phyloP scores from a whole-genome alignment of 257 asterid genomes.

The Coffea eugenioides region DNA sequence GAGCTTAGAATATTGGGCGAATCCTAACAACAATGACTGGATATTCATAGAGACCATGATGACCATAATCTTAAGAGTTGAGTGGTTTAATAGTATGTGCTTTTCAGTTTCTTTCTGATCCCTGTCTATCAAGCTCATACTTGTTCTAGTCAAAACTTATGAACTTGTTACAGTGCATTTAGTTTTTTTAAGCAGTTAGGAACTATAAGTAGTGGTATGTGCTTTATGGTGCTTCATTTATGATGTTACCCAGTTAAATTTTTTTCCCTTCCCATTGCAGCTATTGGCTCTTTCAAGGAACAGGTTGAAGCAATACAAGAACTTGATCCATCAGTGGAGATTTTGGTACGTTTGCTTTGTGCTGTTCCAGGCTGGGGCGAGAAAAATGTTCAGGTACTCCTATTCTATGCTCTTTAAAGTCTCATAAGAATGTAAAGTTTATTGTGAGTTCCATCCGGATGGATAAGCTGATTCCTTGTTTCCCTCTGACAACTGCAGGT shows the following conservation, averaged over 20 bases:
- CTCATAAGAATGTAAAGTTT: conserved; percentile 3
- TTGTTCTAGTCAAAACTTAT: conserved; percentile 1
- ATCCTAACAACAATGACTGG: neutral
- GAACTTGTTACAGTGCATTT: neutral
- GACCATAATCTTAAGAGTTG: neutral
- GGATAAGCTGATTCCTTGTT: conserved; percentile 15
- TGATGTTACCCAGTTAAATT: too few relatives aligned
- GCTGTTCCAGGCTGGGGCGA: conserved; percentile 96
- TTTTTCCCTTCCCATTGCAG: conserved; percentile 42
- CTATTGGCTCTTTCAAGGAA: conserved; percentile 84
- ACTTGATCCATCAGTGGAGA: conserved; percentile 71
- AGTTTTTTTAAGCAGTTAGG: neutral
- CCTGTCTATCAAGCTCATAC: neutral
- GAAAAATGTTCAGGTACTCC: conserved; percentile 92
- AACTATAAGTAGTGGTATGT: neutral
- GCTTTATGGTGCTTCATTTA: neutral
- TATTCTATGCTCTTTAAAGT: neutral
- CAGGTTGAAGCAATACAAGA: conserved; percentile 69
- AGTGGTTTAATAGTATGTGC: neutral
- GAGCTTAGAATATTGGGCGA: neutral
- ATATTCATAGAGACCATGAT: neutral
- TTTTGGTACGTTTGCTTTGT: conserved; percentile 85
- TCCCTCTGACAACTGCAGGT: conserved; percentile 50
- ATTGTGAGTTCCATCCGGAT: conserved; percentile 4
- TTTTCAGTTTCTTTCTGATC: neutral